Evolutionary conservation across 371 early-diverging fungal genomes (phyloP).

Genomic region (Mucor lusitanicus): DNA sequence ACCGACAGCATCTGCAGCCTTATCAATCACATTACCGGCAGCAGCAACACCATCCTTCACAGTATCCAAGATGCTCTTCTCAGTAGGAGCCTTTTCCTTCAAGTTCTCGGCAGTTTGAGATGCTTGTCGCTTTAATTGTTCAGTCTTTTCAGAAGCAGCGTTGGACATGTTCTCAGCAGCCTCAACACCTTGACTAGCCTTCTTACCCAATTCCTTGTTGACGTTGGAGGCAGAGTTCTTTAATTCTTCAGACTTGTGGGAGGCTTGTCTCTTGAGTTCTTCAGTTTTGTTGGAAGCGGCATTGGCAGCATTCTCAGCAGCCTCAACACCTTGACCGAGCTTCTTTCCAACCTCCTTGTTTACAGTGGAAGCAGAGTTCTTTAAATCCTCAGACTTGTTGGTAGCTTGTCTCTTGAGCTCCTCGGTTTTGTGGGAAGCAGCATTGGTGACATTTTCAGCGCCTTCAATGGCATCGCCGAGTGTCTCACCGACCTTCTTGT

Average conservation of each 20-base stretch:
- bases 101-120: constrained; percentile 3
- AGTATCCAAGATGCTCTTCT: constrained; percentile 21
- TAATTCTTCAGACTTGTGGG: background rate
- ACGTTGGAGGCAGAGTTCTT: constrained; percentile 7
- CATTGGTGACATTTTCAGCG: constrained; percentile 15
- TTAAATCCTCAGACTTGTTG: background rate
- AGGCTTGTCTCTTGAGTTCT: constrained; percentile 10
- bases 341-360: constrained; percentile 22
- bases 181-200: constrained; percentile 12
- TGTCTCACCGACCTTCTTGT: constrained; percentile 20
- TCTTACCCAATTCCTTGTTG: constrained; percentile 7
- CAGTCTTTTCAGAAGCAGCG: constrained; percentile 7
- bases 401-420: constrained; percentile 14
- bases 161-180: constrained; percentile 13
- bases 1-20: constrained; percentile 27
- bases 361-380: constrained; percentile 9
- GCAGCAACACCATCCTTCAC: constrained; percentile 24
- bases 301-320: constrained; percentile 11
- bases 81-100: constrained; percentile 9
- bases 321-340: constrained; percentile 11
- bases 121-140: constrained; percentile 11
- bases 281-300: constrained; percentile 15
- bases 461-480: constrained; percentile 14
- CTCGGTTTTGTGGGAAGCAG: constrained; percentile 15
- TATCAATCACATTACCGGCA: constrained; percentile 19